Evolutionary conservation across 139 green algal species (phyloP).

Genomic region (Diplosphaera chodatii): DNA sequence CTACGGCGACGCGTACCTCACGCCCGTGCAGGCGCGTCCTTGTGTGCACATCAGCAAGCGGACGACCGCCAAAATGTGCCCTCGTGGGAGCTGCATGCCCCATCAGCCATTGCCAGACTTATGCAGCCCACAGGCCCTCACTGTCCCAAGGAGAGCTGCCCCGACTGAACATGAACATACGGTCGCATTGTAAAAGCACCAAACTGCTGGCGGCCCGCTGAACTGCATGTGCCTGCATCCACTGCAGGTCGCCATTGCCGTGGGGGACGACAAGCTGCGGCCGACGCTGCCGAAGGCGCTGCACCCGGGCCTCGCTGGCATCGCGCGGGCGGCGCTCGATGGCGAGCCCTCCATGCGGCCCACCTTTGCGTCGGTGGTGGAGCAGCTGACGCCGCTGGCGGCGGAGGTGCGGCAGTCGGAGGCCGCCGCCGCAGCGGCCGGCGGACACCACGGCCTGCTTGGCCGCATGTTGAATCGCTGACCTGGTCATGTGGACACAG

Average conservation of each 20-base stretch:
- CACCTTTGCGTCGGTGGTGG: slow-evolving; percentile 41
- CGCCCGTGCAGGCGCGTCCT: slow-evolving; percentile 64
- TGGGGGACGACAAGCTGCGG: slow-evolving; percentile 48
- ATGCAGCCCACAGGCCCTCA: too few species aligned
- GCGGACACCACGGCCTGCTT: not conserved
- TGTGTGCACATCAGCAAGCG: too few species aligned
- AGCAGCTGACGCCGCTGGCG: slow-evolving; percentile 20
- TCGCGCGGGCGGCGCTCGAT: slow-evolving; percentile 34
- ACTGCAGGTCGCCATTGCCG: slow-evolving; percentile 43
- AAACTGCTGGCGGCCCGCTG: too few species aligned
- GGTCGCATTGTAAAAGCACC: too few species aligned
- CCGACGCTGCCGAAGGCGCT: slow-evolving; percentile 34
- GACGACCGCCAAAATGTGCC: too few species aligned
- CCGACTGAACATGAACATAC: too few species aligned
- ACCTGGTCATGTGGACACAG: too few species aligned
- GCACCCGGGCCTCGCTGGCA: slow-evolving; percentile 29
- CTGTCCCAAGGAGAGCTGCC: too few species aligned
- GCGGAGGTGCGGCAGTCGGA: slow-evolving; percentile 5
- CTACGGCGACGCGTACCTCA: slow-evolving; percentile 61
- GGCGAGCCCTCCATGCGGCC: slow-evolving; percentile 56
- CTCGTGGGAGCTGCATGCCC: too few species aligned
- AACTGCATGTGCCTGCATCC: too few species aligned
- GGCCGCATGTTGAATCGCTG: not conserved
- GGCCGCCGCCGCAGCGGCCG: too few species aligned
- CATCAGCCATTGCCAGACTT: too few species aligned